phyloP scores from a whole-genome alignment of 805 yeast species.

The Saturnispora silvae region DNA sequence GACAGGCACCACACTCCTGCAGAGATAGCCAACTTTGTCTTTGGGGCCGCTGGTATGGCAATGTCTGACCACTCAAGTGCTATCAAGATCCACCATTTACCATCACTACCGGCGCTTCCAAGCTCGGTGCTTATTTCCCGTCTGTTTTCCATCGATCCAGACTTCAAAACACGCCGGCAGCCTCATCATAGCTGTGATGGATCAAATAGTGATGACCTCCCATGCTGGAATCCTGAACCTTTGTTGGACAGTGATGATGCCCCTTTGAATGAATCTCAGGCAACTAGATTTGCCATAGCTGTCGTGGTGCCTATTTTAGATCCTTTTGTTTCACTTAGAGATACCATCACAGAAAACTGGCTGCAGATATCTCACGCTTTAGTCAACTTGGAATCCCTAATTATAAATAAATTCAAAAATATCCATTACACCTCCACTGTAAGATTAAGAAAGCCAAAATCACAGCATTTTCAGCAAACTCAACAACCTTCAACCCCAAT shows the following conservation, averaged over 20 bases:
- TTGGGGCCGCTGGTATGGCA: conserved; percentile 44
- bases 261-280: conserved; percentile 11
- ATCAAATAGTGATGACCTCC: conserved; percentile 10
- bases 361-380: conserved; percentile 32
- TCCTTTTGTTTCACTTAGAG: conserved; percentile 21
- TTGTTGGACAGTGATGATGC: conserved; percentile 26
- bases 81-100: conserved; percentile 39
- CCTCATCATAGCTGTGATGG: too few species aligned
- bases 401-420: conserved; percentile 28
- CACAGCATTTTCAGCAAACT: conserved; percentile 5
- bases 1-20: conserved; percentile 31
- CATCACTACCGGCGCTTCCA: conserved; percentile 28
- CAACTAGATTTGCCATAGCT: conserved; percentile 37
- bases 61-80: conserved; percentile 33
- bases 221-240: conserved; percentile 38
- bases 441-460: conserved; percentile 4
- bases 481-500: too few species aligned
- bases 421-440: conserved; percentile 7
- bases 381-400: conserved; percentile 29
- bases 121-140: conserved; percentile 36
- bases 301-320: conserved; percentile 35
- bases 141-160: conserved; percentile 28
- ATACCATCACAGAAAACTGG: conserved; percentile 41
- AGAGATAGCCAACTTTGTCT: conserved; percentile 43
- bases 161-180: conserved; percentile 12